Conservation (phyloP, 1,139 yeast genomes). For the Wickerhamomyces sp. region DNA sequence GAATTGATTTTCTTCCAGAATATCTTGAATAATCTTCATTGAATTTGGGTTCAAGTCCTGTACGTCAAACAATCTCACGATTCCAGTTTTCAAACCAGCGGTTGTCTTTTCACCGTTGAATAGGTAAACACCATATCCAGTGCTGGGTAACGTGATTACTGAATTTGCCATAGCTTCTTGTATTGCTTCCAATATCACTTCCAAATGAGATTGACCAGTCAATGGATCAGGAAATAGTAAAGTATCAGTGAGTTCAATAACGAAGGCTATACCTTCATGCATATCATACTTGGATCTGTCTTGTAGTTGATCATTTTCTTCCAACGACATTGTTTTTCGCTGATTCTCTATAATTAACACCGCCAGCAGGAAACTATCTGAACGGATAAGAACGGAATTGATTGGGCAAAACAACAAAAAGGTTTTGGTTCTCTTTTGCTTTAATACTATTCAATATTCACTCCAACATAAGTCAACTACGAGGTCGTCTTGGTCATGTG, state of each 20-base stretch:
- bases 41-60: slow-evolving; percentile 34
- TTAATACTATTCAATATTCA: too few relatives aligned
- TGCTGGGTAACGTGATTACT: slow-evolving; percentile 52
- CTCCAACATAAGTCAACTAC: too few relatives aligned
- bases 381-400: too few relatives aligned
- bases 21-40: slow-evolving; percentile 35
- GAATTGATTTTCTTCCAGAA: slow-evolving; percentile 28
- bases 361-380: too few relatives aligned
- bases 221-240: slow-evolving; percentile 37
- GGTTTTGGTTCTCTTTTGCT: too few relatives aligned
- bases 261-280: slow-evolving; percentile 59
- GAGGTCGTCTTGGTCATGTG: too few relatives aligned
- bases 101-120: slow-evolving; percentile 38
- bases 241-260: slow-evolving; percentile 53
- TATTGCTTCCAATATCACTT: slow-evolving; percentile 49
- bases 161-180: slow-evolving; percentile 52
- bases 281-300: slow-evolving; percentile 35
- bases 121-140: slow-evolving; percentile 65
- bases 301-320: slow-evolving; percentile 1
- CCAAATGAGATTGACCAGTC: slow-evolving; percentile 38
- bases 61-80: slow-evolving; percentile 33
- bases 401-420: too few relatives aligned
- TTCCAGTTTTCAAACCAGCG: slow-evolving; percentile 26
- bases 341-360: background rate
- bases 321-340: slow-evolving; percentile 1